Evolutionary conservation across 202 grass and related monocot species (phyloP).

Genomic region (Panicum virgatum): DNA sequence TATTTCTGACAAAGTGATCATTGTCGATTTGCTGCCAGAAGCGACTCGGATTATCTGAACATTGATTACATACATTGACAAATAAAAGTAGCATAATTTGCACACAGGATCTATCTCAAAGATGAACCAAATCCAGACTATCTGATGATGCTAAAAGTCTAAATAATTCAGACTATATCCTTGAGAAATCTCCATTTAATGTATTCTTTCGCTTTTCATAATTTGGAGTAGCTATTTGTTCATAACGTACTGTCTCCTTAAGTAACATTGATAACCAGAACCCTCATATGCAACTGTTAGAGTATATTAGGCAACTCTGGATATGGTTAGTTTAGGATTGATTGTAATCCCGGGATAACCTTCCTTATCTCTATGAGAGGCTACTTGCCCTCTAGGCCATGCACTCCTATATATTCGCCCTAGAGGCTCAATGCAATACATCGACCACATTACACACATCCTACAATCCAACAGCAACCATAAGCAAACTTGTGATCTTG

Average conservation of each 20-base stretch:
- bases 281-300: conserved; percentile 4
- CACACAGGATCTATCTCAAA: background rate
- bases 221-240: background rate
- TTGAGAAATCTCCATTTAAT: conserved; percentile 1
- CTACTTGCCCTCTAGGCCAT: too few species aligned
- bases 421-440: too few species aligned
- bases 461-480: too few species aligned
- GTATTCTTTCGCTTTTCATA: background rate
- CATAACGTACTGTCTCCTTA: background rate
- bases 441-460: too few species aligned
- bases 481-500: background rate
- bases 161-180: background rate
- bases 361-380: too few species aligned
- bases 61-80: background rate
- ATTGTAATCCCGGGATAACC: too few species aligned
- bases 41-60: background rate
- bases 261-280: background rate
- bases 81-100: background rate
- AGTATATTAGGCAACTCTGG: too few species aligned
- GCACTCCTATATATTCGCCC: too few species aligned
- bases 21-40: background rate
- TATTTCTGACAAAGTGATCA: too few species aligned
- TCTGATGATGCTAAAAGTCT: background rate
- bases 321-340: too few species aligned
- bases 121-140: background rate